Base-by-base conservation (phyloP, 2,329 filamentous ascomycete species). In the Chaetomium olivaceum region DNA sequence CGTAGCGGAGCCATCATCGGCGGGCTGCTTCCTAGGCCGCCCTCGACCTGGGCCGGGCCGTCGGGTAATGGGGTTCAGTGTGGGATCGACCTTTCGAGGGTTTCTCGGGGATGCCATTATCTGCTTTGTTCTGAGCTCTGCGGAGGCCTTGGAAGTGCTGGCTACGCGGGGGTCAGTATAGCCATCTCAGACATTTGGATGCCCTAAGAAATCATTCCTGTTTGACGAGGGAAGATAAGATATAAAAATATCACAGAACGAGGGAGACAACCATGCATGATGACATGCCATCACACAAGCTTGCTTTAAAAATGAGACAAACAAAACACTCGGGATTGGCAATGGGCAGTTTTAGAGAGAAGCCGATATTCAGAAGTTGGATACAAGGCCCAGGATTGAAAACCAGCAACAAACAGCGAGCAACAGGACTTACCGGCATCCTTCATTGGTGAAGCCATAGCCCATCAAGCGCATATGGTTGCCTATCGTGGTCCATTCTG, bases 391-490 rank as follows among this genome's bases (percentile, higher is more conserved):
- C n/a, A 9, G 33, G 48, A 33, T 11, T 27, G n/a, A 36, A 31
- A 36, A n/a, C 39, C 19, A 23, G 23, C 46, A 54, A 57, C 48
- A 58, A 54, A 57, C 48, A 58, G 7, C 1, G 29, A 46, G 16
- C 46, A 50, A 48, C 25, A 50, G 50, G 31, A 83, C 85, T 78
- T 78, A 87, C 85, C 85, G 84, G 70, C 85, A 87, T 71, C 85
- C 85, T 74, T 88, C 85, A 78, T 88, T 87, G 21, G 85, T 87
- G 74, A 88, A 87, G 75, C 84, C 84, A 71, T 88, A 87, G 63
- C 85, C 85, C 64, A 87, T 72, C 43, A 77, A 76, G 67, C 85
- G 80, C 85, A 88, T 87, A 68, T 85, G 80, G 74, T 85, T 85
- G 68, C 85, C 85, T 71, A 88, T 87, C 48, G 81, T 85, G 31